A percentile compares a stretch with the other conserved stretches of the same genome.
These are phyloP conservation scores for Cladosporium sp. DNA, from an alignment of 2,329 filamentous ascomycete genomes.

Conservation along the genomic window DNA sequence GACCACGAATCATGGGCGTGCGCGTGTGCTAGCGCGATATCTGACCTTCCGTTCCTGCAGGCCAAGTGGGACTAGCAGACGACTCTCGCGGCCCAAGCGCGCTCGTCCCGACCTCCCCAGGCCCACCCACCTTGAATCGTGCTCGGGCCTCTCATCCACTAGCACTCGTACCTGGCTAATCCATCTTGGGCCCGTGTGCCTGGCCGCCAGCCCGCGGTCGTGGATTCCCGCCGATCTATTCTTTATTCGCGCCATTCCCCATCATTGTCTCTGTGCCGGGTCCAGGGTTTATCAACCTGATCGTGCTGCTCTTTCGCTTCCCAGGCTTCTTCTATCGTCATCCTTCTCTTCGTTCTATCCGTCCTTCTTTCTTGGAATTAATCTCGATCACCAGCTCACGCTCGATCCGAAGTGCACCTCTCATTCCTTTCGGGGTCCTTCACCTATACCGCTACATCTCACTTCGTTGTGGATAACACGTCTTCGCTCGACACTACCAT, in stretches of 20 bases:
- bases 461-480: slow-evolving; percentile 2
- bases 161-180: slow-evolving; percentile 25
- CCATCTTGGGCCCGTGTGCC: slow-evolving; percentile 16
- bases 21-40: slow-evolving; percentile 6
- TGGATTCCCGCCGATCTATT: slow-evolving; percentile 24
- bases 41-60: slow-evolving; percentile 14
- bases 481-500: slow-evolving; percentile 11
- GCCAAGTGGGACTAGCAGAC: slow-evolving; percentile 2
- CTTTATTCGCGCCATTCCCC: slow-evolving; percentile 23
- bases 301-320: slow-evolving; percentile 21
- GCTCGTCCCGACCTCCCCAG: slow-evolving; percentile 22
- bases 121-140: slow-evolving; percentile 26
- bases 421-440: slow-evolving; percentile 17
- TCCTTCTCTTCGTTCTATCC: slow-evolving; percentile 19
- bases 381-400: slow-evolving; percentile 15
- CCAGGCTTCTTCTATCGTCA: slow-evolving; percentile 25
- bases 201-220: slow-evolving; percentile 18
- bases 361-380: slow-evolving; percentile 21
- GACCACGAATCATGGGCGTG: slow-evolving; percentile 9
- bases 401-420: slow-evolving; percentile 12
- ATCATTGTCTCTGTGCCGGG: slow-evolving; percentile 20
- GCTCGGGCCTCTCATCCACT: slow-evolving; percentile 20
- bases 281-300: slow-evolving; percentile 29
- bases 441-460: slow-evolving; percentile 16
- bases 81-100: slow-evolving; percentile 8